A percentile compares a stretch with the other conserved stretches of the same genome.
These are phyloP conservation scores for Glomus cerebriforme DNA, from an alignment of 192 early-diverging fungal genomes.

Conservation along the genomic window DNA sequence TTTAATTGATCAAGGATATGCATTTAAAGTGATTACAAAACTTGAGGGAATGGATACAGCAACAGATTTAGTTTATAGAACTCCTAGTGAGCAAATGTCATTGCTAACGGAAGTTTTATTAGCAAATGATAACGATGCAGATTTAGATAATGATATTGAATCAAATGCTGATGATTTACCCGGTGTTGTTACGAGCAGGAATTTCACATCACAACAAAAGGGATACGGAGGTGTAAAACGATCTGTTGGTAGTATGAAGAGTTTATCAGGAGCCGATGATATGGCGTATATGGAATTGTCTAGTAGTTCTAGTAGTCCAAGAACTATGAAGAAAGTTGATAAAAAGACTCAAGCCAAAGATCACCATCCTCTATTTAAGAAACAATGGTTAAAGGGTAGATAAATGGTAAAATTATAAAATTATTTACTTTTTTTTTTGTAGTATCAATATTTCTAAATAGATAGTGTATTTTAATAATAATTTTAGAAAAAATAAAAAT, in stretches of 20 bases:
- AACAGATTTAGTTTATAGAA: slow-evolving; percentile 74
- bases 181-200: slow-evolving; percentile 40
- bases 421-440: not conserved
- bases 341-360: slow-evolving; percentile 20
- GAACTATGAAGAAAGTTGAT: slow-evolving; percentile 17
- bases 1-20: slow-evolving; percentile 98
- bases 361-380: slow-evolving; percentile 33
- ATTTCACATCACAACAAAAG: slow-evolving; percentile 47
- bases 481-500: not conserved
- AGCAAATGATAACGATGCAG: slow-evolving; percentile 61
- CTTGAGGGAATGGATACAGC: slow-evolving; percentile 90
- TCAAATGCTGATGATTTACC: slow-evolving; percentile 61
- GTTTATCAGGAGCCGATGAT: slow-evolving; percentile 83
- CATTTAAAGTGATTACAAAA: slow-evolving; percentile 98
- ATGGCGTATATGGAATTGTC: slow-evolving; percentile 90
- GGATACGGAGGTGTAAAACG: slow-evolving; percentile 49
- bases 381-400: slow-evolving; percentile 18
- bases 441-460: not conserved
- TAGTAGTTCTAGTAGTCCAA: not conserved
- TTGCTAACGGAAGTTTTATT: slow-evolving; percentile 85
- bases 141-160: slow-evolving; percentile 65
- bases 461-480: not conserved
- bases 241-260: slow-evolving; percentile 69
- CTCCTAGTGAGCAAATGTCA: slow-evolving; percentile 73
- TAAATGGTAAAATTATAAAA: not conserved